These are phyloP conservation scores for Myriangium duriaei DNA, from an alignment of 2,329 filamentous ascomycete genomes.

Conservation along the genomic window DNA sequence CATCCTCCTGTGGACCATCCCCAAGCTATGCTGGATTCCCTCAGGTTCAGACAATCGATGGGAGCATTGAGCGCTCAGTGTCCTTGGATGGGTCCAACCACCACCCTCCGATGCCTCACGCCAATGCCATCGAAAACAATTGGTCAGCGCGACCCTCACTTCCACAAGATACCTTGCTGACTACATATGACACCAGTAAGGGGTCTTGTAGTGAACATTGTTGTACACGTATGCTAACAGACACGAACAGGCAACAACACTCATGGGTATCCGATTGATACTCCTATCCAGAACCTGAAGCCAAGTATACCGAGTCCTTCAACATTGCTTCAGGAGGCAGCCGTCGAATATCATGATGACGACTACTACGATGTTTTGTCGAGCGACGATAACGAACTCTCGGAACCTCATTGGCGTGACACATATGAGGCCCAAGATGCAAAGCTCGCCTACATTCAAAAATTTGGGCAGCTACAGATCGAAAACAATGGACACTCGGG, in stretches of 20 bases:
- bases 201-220: no score
- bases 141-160: not conserved
- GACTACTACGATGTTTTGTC: constrained; percentile 35
- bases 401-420: not conserved
- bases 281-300: not conserved
- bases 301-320: constrained; percentile 14
- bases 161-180: not conserved
- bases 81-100: not conserved
- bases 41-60: not conserved
- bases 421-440: not conserved
- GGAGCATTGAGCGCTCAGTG: not conserved
- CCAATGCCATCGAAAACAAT: not conserved
- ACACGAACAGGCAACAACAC: no score
- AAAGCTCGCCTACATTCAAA: constrained; percentile 2
- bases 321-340: constrained; percentile 24
- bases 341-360: constrained; percentile 35
- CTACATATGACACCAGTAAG: not conserved
- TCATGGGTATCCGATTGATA: not conserved
- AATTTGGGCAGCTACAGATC: constrained; percentile 5
- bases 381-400: not conserved
- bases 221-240: no score
- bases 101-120: not conserved
- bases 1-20: not conserved
- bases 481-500: not conserved
- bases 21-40: not conserved